Conservation (phyloP, 441 rosid genomes). For the Euphorbia celastroides region DNA sequence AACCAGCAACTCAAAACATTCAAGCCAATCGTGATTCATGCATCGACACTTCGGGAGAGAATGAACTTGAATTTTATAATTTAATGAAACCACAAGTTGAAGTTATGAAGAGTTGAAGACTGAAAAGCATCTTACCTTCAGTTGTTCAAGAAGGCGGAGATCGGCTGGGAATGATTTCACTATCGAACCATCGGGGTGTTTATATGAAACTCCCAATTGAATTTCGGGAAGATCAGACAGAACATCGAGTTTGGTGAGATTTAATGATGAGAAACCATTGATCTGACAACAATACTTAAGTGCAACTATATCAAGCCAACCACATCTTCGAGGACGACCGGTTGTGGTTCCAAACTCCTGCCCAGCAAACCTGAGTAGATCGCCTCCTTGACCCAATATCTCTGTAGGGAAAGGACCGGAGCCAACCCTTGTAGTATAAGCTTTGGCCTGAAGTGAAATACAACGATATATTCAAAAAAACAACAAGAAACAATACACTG, state of each 20-base stretch:
- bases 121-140: slow-evolving; percentile 40
- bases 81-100: neutral
- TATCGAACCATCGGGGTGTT: slow-evolving; percentile 61
- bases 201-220: slow-evolving; percentile 74
- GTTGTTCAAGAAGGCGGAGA: slow-evolving; percentile 73
- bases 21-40: neutral
- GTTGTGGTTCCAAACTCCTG: slow-evolving; percentile 97
- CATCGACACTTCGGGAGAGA: neutral
- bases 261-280: slow-evolving; percentile 85
- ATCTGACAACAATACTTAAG: slow-evolving; percentile 74
- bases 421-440: slow-evolving; percentile 94
- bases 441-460: slow-evolving; percentile 60
- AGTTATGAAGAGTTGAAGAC: neutral
- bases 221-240: slow-evolving; percentile 80
- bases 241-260: slow-evolving; percentile 92
- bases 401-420: slow-evolving; percentile 98
- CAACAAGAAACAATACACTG: neutral
- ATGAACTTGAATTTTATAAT: neutral
- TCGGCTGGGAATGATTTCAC: slow-evolving; percentile 81
- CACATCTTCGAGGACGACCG: slow-evolving; percentile 98
- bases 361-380: slow-evolving; percentile 76
- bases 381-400: slow-evolving; percentile 81
- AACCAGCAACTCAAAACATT: neutral
- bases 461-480: neutral
- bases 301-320: slow-evolving; percentile 97